Evolutionary conservation across 345 rosid species (phyloP), one percentile per base, ranked within the genome.

Genomic region (Punica granatum): DNA sequence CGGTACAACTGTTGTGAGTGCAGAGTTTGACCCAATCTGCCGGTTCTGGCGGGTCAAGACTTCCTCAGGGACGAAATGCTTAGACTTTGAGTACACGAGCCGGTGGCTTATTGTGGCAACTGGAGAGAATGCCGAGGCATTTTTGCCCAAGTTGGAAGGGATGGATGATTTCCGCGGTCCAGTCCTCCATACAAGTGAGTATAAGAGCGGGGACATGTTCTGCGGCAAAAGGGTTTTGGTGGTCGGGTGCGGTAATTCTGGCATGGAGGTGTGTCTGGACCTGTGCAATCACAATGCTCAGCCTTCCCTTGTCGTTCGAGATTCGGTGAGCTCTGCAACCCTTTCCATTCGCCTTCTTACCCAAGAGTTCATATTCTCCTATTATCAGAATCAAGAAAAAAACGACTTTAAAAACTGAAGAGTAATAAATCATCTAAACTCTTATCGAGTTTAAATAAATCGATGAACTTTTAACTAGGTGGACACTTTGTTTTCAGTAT

Each of bases 181-280:
- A 8, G 60, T 86, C 30, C 13, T 86, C 28, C 98, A 90, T 68
- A 80, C 97, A 0, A 83, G 90, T 65, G 60, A 74, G 0, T 88
- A 92, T 49, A 88, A 74, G 73, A 80, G 78, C 8, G 97, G 96
- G 0, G 83, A 85, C 30, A 10, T 71, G 67, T 85, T 88, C 56
- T 42, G 69, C 14, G 83, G 74, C 36, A 83, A 82, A 76, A 78
- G 44, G 18, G 92, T 90, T 43, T 78, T 92, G 77, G 98, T 90
- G 1, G 88, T 92, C 42, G 98, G 98, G 3, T 92, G 97, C 79
- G 98, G 97, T 21, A 92, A 92, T 75, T 92, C 98, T 0, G 98
- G 98, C 60, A 90, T 92, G 98, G 96, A 92, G 77, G 88, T 92
- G 48, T 77, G 83, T 70, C 84, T 92, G 80, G 98, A 92, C 72